Percentiles rank a stretch among this genome's conserved stretches.
phyloP scores from a whole-genome alignment of 805 yeast species.

The Priceomyces melissophilus region DNA sequence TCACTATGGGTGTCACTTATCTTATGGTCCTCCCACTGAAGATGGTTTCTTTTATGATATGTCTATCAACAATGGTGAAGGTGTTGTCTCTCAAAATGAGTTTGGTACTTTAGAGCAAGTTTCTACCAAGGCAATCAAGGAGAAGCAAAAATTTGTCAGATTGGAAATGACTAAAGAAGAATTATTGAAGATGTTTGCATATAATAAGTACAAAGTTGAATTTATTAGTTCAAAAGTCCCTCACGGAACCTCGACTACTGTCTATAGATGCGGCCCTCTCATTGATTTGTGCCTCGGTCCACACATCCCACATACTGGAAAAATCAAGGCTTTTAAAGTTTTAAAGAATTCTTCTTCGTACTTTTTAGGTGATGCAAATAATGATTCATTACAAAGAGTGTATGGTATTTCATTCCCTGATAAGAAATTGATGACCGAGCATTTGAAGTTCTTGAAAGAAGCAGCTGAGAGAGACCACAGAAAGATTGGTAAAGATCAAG shows the following conservation, averaged over 20 bases:
- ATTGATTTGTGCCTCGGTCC: slow-evolving; percentile 98
- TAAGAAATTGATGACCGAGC: slow-evolving; percentile 92
- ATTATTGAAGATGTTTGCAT: slow-evolving; percentile 85
- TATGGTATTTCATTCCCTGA: slow-evolving; percentile 99
- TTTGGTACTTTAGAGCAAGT: slow-evolving; percentile 81
- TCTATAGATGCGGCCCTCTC: slow-evolving; percentile 95
- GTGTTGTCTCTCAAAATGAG: slow-evolving; percentile 75
- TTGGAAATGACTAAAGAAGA: slow-evolving; percentile 89
- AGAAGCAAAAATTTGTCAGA: slow-evolving; percentile 93
- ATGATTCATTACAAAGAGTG: slow-evolving; percentile 94
- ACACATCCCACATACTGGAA: slow-evolving; percentile 95
- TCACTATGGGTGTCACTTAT: slow-evolving; percentile 88
- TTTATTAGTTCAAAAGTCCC: slow-evolving; percentile 86
- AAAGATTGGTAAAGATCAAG: slow-evolving; percentile 95
- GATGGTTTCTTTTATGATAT: slow-evolving; percentile 98
- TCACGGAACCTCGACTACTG: slow-evolving; percentile 94
- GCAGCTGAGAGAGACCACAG: slow-evolving; percentile 96
- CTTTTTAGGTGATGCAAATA: slow-evolving; percentile 87
- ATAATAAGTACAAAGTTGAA: slow-evolving; percentile 93
- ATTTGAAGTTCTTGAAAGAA: slow-evolving; percentile 89
- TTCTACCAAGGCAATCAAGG: slow-evolving; percentile 86
- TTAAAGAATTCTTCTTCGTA: slow-evolving; percentile 95
- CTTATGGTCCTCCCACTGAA: slow-evolving; percentile 90
- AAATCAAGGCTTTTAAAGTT: slow-evolving; percentile 89
- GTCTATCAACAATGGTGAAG: slow-evolving; percentile 69